Conservation (phyloP, 2,329 filamentous ascomycete species). For the Penicillium glabrum region DNA sequence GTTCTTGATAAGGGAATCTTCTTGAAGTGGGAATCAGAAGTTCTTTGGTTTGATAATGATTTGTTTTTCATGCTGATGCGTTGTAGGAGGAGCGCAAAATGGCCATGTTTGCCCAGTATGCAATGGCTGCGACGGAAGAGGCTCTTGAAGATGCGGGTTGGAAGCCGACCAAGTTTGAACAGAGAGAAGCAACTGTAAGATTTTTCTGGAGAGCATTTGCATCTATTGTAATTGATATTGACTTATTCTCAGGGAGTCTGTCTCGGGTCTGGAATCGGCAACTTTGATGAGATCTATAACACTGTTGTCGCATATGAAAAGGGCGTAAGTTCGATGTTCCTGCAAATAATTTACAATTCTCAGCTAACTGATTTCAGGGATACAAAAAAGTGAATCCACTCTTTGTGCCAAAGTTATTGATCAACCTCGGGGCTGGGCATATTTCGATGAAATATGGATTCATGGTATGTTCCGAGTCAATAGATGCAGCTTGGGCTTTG, state of each 20-base stretch:
- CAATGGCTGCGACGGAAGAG: constrained; percentile 81
- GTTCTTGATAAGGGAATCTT: background rate
- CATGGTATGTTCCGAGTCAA: constrained; percentile 42
- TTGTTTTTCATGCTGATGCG: background rate
- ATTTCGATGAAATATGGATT: constrained; percentile 91
- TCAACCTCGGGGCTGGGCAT: constrained; percentile 93
- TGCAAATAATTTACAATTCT: background rate
- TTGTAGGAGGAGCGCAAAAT: constrained; percentile 69
- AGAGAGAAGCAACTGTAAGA: constrained; percentile 68
- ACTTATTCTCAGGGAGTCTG: constrained; percentile 69
- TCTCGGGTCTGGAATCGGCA: constrained; percentile 92
- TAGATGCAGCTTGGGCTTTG: background rate
- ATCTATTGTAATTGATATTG: constrained; percentile 16
- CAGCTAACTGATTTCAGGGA: constrained; percentile 56
- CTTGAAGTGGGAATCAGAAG: background rate
- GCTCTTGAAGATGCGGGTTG: constrained; percentile 81
- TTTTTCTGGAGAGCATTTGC: background rate
- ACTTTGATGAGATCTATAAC: constrained; percentile 84
- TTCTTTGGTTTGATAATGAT: background rate
- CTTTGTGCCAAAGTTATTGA: constrained; percentile 89
- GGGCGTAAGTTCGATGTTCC: constrained; percentile 55
- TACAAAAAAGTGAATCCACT: constrained; percentile 91
- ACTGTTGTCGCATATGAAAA: constrained; percentile 75
- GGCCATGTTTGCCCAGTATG: constrained; percentile 91
- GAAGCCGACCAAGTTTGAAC: constrained; percentile 60